phyloP scores from a whole-genome alignment of 495 filamentous ascomycete genomes.

The Tuber melanosporum region DNA sequence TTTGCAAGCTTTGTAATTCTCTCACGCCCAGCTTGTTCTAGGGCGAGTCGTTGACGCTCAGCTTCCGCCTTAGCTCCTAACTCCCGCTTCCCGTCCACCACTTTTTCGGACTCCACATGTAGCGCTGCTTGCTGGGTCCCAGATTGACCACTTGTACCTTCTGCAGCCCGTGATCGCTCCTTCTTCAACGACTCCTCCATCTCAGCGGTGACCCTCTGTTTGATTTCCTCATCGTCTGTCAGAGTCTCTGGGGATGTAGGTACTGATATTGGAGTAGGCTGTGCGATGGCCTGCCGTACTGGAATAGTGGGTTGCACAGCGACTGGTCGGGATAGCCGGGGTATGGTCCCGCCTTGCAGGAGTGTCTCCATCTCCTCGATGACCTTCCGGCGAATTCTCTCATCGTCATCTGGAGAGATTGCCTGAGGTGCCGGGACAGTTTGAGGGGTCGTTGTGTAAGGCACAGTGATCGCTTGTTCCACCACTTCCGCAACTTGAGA shows the following conservation, averaged over 20 bases:
- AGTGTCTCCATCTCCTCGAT: not conserved
- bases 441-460: not conserved
- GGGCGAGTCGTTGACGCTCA: constrained; percentile 5
- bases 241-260: not conserved
- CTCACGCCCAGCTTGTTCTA: constrained; percentile 4
- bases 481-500: not conserved
- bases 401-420: not conserved
- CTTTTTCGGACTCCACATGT: constrained; percentile 7
- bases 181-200: constrained; percentile 1
- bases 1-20: constrained; percentile 6
- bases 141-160: not conserved
- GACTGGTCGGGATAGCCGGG: not conserved
- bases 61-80: constrained; percentile 8
- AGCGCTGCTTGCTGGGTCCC: not conserved
- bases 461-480: not conserved
- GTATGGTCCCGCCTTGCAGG: not conserved
- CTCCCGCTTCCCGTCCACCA: constrained; percentile 2
- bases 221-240: not conserved
- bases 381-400: not conserved
- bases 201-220: not conserved
- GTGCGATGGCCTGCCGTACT: not conserved
- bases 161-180: constrained; percentile 10
- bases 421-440: not conserved
- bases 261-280: not conserved
- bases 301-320: not conserved